Conservation (phyloP, 768 basidiomycete species). For the Stropharia rugosoannulata region DNA sequence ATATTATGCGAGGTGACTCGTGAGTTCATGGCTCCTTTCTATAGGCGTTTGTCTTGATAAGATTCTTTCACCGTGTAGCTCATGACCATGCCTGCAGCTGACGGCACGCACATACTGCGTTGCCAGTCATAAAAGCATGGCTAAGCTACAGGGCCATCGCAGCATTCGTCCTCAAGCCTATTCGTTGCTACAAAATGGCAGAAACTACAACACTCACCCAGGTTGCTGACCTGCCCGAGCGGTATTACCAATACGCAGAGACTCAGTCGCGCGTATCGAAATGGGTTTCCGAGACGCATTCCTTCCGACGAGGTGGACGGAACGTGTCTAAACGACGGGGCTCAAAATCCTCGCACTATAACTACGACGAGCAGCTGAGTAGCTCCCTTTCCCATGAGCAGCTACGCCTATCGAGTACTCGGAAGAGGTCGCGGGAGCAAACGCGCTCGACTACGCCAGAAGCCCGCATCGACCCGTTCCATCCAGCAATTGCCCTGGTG, state of each 20-base stretch:
- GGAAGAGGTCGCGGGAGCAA: neutral
- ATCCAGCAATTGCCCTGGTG: slow-evolving; percentile 3
- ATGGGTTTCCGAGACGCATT: slow-evolving; percentile 2
- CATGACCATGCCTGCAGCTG: no score
- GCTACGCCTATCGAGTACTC: neutral
- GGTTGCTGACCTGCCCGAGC: neutral
- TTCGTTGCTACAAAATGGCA: neutral
- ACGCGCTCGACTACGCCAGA: neutral
- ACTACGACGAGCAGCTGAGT: neutral
- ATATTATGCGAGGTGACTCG: no score
- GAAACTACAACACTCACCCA: neutral
- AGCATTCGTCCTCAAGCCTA: neutral
- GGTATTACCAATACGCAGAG: slow-evolving; percentile 8
- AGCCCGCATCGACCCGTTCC: neutral
- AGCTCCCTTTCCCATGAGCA: neutral
- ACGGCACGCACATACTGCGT: no score
- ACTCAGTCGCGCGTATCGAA: slow-evolving; percentile 4
- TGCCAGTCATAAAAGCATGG: no score
- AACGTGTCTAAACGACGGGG: neutral
- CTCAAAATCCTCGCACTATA: neutral
- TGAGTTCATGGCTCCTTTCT: no score
- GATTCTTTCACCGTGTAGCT: no score
- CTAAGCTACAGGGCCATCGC: no score
- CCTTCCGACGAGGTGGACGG: neutral
- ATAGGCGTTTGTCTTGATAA: no score